Base-by-base conservation (phyloP, 352 stramenopile species). In the Pythium oligandrum region DNA sequence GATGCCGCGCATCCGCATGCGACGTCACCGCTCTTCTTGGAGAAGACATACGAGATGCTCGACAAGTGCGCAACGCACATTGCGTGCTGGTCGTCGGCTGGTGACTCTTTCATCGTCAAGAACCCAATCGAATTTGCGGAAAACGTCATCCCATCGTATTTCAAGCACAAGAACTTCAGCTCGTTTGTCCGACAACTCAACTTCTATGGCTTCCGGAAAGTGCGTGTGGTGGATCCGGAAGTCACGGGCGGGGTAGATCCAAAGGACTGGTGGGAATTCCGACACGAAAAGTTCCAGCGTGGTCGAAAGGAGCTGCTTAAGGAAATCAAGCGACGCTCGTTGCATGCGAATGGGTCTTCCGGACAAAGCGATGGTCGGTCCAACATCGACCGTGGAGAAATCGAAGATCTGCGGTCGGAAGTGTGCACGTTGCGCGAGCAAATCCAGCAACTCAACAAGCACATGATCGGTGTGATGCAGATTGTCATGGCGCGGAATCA, bases 101-200 rank as follows among this genome's bases (percentile, higher is more conserved):
- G 89, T 33, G 83, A 95, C 40, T 91, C 77, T 51, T 96, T 97
- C 64, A 71, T 96, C 39, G 78, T 96, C n/a, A 94, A 95, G 65
- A 82, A 93, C 57, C 83, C 88, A 3, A 63, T 77, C 30, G 73
- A 72, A 35, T 96, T 97, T 64, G 85, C 88, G 0, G 78, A 92
- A 57, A 71, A 83, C 57, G 80, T 96, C 17, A 91, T 97, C 61
- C 89, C 89, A 3, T 66, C 77, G 32, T 96, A 95, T 75, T 96
- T 97, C 66, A 96, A 96, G 69, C 89, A 97, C 76, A 83, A 78
- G 61, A 97, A 96, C 59, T 96, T 97, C 55, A 90, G 79, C 44
- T 95, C 81, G 37, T 97, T 97, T 59, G 87, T 97, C 53, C 78
- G 89, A n/a, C 89, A 97, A 66, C 70, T 97, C 31, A 96, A 96